Conservation (phyloP, 495 filamentous ascomycete genomes). For the Melanomma pulvis-pyrius region DNA sequence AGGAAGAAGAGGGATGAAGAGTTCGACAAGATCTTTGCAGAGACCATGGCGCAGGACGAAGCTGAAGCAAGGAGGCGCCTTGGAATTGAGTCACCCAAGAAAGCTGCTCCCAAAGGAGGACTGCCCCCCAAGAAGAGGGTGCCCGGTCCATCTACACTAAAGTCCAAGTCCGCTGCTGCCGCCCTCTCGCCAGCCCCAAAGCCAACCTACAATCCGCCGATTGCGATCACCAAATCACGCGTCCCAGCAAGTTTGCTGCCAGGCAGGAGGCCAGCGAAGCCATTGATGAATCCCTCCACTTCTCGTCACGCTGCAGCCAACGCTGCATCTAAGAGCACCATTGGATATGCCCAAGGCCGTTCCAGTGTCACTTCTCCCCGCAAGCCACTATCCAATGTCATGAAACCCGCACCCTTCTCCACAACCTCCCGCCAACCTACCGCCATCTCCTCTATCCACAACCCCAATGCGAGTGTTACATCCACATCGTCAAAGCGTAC, state of each 20-base stretch:
- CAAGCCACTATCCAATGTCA: slow-evolving; percentile 39
- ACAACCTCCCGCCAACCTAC: slow-evolving; percentile 1
- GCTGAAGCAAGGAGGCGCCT: slow-evolving; percentile 18
- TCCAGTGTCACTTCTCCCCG: slow-evolving; percentile 57
- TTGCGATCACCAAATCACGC: slow-evolving; percentile 48
- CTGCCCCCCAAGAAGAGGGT: slow-evolving; percentile 1
- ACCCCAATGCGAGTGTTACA: slow-evolving; percentile 2
- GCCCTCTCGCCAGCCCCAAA: slow-evolving; percentile 52
- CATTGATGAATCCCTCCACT: slow-evolving; percentile 54
- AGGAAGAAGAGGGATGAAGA: slow-evolving; percentile 59
- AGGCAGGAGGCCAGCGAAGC: slow-evolving; percentile 48
- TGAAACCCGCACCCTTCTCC: slow-evolving; percentile 13
- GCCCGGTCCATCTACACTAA: slow-evolving; percentile 49
- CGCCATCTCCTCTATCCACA: slow-evolving; percentile 16
- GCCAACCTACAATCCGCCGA: slow-evolving; percentile 46
- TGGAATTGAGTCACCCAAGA: slow-evolving; percentile 24
- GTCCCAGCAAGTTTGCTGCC: slow-evolving; percentile 46
- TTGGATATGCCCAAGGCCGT: slow-evolving; percentile 80
- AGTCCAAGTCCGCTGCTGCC: slow-evolving; percentile 58
- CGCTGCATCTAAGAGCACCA: slow-evolving; percentile 70
- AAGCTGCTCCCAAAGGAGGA: slow-evolving; percentile 8
- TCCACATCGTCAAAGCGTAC: neutral
- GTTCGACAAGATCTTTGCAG: slow-evolving; percentile 50
- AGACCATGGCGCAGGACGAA: slow-evolving; percentile 33
- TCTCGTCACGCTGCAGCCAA: slow-evolving; percentile 64